phyloP scores from a whole-genome alignment of 2,329 filamentous ascomycete genomes.

The Mycosphaerella arachidis region DNA sequence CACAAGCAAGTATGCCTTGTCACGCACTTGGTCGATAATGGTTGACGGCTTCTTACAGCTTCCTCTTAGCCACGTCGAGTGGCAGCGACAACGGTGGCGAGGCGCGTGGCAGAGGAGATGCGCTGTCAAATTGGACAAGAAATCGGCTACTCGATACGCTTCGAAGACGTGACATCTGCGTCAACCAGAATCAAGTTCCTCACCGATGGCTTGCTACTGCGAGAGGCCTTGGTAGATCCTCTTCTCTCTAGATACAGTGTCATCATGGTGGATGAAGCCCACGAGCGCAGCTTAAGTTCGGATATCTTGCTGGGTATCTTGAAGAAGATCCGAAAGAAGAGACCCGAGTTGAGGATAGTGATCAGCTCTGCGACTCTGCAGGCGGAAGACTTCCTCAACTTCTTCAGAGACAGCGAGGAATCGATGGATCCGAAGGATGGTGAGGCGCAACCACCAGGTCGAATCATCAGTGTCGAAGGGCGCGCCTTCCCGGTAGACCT shows the following conservation, averaged over 20 bases:
- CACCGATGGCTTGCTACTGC: constrained; percentile 84
- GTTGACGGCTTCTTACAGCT: constrained; percentile 33
- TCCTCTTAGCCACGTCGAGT: constrained; percentile 71
- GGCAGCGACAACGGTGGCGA: constrained; percentile 83
- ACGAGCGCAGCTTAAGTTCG: constrained; percentile 87
- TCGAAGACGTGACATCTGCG: constrained; percentile 86
- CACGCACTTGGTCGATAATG: constrained; percentile 5
- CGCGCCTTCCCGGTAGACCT: constrained; percentile 85
- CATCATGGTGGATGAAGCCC: constrained; percentile 96
- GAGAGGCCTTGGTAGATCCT: constrained; percentile 90
- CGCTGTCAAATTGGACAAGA: constrained; percentile 82
- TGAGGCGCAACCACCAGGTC: constrained; percentile 42
- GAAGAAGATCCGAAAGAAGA: constrained; percentile 79
- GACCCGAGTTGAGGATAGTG: constrained; percentile 79
- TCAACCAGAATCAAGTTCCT: constrained; percentile 89
- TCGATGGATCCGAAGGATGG: constrained; percentile 23
- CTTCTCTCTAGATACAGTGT: constrained; percentile 86
- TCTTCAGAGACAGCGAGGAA: constrained; percentile 57
- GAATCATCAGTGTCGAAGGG: constrained; percentile 79
- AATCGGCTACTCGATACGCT: constrained; percentile 78
- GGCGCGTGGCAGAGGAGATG: constrained; percentile 84
- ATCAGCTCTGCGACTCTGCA: constrained; percentile 92
- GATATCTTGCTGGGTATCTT: constrained; percentile 85
- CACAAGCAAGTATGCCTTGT: constrained; percentile 63
- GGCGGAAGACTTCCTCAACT: constrained; percentile 76